Evolutionary conservation across 1,139 yeast genomes (phyloP), one percentile per base, ranked within the genome.

Genomic region (Hansenula anomala): DNA sequence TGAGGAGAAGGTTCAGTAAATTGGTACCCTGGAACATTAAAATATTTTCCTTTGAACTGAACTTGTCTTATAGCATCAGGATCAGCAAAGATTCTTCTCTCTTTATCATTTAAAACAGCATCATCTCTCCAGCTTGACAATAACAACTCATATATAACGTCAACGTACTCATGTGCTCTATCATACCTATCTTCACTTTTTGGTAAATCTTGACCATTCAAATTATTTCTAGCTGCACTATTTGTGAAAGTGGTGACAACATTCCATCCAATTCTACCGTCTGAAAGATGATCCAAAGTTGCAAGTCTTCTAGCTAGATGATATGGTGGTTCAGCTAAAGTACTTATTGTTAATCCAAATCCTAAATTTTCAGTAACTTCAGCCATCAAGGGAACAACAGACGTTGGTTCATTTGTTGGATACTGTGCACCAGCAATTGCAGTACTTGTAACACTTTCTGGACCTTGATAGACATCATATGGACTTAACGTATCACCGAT

Each of bases 401-500:
- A 60, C 43, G 63, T 59, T 13, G 71, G 72, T 38, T 67, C 71
- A 36, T 55, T 56, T 3, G 61, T 54, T 3, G 72, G 71, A 52
- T 61, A 63, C 47, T 67, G 71, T 4, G 70, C 64, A 5, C 69
- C 71, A 2, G 67, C 54, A 30, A 36, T 56, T 2, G 66, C 64
- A 16, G 67, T 69, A 7, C 67, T 63, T 4, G 46, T 51, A 25
- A 63, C 47, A 43, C 66, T 67, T 3, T 55, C 46, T 0, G 69
- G 68, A 3, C 70, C 69, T 40, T 65, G 56, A 44, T 62, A 67
- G 14, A 66, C 71, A 42, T 66, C 71, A 43, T 66, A 67, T 6
- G 64, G 65, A 5, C 72, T 73, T 19, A 69, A 50, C 3, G 66
- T 70, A 51, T 70, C 75, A 18, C 75, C 75, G 38, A 70, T 52